These are phyloP conservation scores for Eutrema salsugineum DNA, from an alignment of 441 rosid species.

Conservation along the genomic window DNA sequence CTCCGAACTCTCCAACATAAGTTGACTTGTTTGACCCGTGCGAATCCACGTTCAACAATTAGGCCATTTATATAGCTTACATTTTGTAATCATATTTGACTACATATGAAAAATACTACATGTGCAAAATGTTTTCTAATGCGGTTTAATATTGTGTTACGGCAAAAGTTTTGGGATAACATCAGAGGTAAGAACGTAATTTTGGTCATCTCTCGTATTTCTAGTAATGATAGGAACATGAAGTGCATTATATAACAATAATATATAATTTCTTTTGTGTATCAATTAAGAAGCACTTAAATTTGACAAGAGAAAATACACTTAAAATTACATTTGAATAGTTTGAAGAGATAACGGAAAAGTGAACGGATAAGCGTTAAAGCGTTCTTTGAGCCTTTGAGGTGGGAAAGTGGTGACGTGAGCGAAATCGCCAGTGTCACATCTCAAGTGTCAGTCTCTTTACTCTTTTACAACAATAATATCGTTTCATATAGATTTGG, in stretches of 20 bases:
- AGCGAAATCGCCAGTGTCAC: slow-evolving; percentile 37
- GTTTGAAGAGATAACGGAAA: neutral
- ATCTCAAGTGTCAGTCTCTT: slow-evolving; percentile 23
- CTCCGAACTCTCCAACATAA: too few relatives aligned
- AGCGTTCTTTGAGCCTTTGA: slow-evolving; percentile 17
- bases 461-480: neutral
- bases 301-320: neutral
- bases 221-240: neutral
- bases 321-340: neutral
- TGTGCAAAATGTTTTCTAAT: too few relatives aligned
- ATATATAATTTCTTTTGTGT: too few relatives aligned
- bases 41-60: too few relatives aligned
- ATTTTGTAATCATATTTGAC: too few relatives aligned
- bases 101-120: too few relatives aligned
- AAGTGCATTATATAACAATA: neutral
- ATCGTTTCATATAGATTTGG: slow-evolving; percentile 36
- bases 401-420: slow-evolving; percentile 25
- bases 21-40: too few relatives aligned
- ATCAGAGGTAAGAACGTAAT: neutral
- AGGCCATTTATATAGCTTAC: too few relatives aligned
- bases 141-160: too few relatives aligned
- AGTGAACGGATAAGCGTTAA: slow-evolving; percentile 10
- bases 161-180: neutral
- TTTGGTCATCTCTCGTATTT: neutral
- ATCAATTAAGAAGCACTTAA: neutral